Conservation (phyloP, 1,139 yeast genomes). For the Lodderomyces pseudojiufengensis region DNA sequence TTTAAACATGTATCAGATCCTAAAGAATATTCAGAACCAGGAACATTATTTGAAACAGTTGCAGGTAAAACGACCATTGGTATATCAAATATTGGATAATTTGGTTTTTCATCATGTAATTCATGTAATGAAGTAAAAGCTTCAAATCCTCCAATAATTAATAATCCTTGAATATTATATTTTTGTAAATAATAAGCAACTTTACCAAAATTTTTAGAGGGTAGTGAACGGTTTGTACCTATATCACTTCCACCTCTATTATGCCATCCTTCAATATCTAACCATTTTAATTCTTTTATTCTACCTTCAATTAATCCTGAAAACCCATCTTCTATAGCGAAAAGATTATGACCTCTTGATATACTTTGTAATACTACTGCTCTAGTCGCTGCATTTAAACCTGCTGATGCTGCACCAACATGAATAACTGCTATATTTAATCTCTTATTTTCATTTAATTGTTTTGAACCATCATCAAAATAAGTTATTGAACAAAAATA, state of each 20-base stretch:
- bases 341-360: slow-evolving; percentile 84
- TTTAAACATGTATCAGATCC: slow-evolving; percentile 95
- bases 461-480: slow-evolving; percentile 59
- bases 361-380: slow-evolving; percentile 90
- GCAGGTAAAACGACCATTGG: slow-evolving; percentile 95
- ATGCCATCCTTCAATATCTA: slow-evolving; percentile 87
- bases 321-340: slow-evolving; percentile 89
- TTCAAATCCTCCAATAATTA: slow-evolving; percentile 94
- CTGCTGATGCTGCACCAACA: slow-evolving; percentile 97
- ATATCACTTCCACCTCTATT: slow-evolving; percentile 90
- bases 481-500: slow-evolving; percentile 69
- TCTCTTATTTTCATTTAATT: slow-evolving; percentile 49
- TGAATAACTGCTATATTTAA: slow-evolving; percentile 78
- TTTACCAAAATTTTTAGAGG: slow-evolving; percentile 79
- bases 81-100: slow-evolving; percentile 86
- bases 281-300: slow-evolving; percentile 73
- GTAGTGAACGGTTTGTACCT: slow-evolving; percentile 89
- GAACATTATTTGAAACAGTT: slow-evolving; percentile 95
- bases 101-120: slow-evolving; percentile 64
- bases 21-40: slow-evolving; percentile 92
- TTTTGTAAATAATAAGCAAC: slow-evolving; percentile 89
- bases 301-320: slow-evolving; percentile 82
- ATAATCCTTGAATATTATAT: slow-evolving; percentile 76
- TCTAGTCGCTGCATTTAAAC: slow-evolving; percentile 88
- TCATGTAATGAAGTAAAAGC: slow-evolving; percentile 82